These are phyloP conservation scores for Hippophae tibetana DNA, from an alignment of 306 rosid genomes.

Conservation along the genomic window DNA sequence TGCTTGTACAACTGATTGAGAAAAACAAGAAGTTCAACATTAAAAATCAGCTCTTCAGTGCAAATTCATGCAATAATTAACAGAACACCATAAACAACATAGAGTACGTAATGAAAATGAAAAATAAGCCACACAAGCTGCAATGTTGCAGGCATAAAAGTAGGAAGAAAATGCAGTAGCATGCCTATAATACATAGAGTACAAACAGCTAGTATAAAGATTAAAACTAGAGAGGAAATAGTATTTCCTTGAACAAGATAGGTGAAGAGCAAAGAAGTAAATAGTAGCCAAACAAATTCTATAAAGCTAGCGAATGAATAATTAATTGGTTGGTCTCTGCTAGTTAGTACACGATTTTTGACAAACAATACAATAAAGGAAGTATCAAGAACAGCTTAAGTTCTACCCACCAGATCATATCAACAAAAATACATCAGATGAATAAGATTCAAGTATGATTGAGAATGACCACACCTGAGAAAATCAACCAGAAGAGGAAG, in stretches of 20 bases:
- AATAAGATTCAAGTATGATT: constrained; percentile 22
- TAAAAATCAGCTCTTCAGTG: too few relatives aligned
- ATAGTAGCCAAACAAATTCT: background rate
- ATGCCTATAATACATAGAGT: too few relatives aligned
- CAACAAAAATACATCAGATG: constrained; percentile 17
- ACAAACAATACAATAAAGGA: background rate
- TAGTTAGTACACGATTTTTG: constrained; percentile 1
- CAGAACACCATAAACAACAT: too few relatives aligned
- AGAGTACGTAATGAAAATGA: too few relatives aligned
- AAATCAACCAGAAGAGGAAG: constrained; percentile 11
- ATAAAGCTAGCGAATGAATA: constrained; percentile 1
- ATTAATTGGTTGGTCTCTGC: background rate
- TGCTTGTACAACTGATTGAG: background rate
- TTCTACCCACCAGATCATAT: constrained; percentile 18
- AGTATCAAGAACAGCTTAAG: constrained; percentile 8
- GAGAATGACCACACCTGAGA: constrained; percentile 18
- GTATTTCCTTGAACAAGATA: background rate
- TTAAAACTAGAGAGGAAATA: background rate
- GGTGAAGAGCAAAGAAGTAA: background rate
- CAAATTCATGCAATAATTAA: too few relatives aligned
- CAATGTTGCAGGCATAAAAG: too few relatives aligned
- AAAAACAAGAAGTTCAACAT: too few relatives aligned
- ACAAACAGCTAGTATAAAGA: too few relatives aligned
- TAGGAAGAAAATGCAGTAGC: too few relatives aligned
- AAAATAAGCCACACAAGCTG: too few relatives aligned